Conservation (phyloP, 768 basidiomycete species). For the Nidularia sp. region DNA sequence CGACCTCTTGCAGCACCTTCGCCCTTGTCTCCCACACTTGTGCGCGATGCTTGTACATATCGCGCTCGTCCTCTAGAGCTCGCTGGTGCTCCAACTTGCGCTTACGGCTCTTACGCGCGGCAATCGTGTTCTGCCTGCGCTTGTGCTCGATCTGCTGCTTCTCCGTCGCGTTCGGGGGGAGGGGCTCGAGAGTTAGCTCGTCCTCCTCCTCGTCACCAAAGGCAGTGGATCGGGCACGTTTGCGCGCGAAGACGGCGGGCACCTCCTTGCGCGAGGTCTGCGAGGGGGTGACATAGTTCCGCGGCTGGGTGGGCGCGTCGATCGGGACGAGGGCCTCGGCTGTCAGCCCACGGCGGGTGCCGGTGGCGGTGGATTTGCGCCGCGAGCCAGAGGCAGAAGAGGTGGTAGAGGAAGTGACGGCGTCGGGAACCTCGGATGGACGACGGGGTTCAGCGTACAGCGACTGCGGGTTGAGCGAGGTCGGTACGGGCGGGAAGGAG, state of each 20-base stretch:
- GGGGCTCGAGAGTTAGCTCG: slow-evolving; percentile 25
- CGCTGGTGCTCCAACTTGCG: slow-evolving; percentile 71
- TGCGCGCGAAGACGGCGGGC: slow-evolving; percentile 62
- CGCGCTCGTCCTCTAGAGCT: slow-evolving; percentile 49
- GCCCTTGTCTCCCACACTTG: slow-evolving; percentile 56
- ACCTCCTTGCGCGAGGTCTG: slow-evolving; percentile 71
- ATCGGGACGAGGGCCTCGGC: slow-evolving; percentile 59
- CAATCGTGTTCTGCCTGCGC: slow-evolving; percentile 76
- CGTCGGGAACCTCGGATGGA: not conserved
- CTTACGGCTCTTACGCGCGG: slow-evolving; percentile 74
- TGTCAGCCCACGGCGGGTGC: slow-evolving; percentile 66
- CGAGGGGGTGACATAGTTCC: slow-evolving; percentile 63
- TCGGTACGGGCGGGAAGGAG: not conserved
- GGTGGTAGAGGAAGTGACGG: not conserved
- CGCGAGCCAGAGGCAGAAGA: slow-evolving; percentile 3
- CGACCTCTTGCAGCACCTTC: slow-evolving; percentile 33
- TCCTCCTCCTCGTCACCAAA: slow-evolving; percentile 51
- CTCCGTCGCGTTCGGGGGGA: slow-evolving; percentile 38
- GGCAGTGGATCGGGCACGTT: slow-evolving; percentile 48
- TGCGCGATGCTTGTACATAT: slow-evolving; percentile 39
- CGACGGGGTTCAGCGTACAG: not conserved
- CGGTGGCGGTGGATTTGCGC: slow-evolving; percentile 43
- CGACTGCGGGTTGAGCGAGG: not conserved
- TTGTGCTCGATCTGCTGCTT: slow-evolving; percentile 72
- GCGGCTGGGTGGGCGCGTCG: slow-evolving; percentile 72